phyloP scores from a whole-genome alignment of 345 rosid genomes.

The Brassica carinata region DNA sequence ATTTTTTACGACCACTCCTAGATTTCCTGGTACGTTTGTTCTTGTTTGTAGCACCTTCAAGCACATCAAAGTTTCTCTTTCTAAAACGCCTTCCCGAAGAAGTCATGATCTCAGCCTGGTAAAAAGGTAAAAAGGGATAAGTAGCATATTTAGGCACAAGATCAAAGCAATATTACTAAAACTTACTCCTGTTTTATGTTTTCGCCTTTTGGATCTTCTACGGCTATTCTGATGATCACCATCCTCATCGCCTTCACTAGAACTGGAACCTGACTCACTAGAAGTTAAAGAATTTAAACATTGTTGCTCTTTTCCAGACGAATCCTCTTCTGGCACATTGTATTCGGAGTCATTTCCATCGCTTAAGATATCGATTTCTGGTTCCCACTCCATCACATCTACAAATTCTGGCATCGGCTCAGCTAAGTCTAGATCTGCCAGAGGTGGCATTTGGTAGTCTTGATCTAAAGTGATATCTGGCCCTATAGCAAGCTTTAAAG shows the following conservation, averaged over 20 bases:
- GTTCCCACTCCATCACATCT: conserved; percentile 94
- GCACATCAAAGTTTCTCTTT: conserved; percentile 78
- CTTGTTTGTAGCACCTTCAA: conserved; percentile 54
- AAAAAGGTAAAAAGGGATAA: conserved; percentile 21
- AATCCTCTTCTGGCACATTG: conserved; percentile 76
- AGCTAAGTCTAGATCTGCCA: conserved; percentile 80
- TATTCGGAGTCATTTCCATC: conserved; percentile 98
- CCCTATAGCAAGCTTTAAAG: conserved; percentile 74
- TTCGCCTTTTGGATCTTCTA: conserved; percentile 75
- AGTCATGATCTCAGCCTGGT: conserved; percentile 81
- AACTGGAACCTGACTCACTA: conserved; percentile 60
- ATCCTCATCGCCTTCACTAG: conserved; percentile 60
- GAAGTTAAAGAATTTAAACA: conserved; percentile 63
- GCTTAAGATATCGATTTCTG: conserved; percentile 68
- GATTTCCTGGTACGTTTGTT: conserved; percentile 53
- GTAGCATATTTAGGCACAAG: conserved; percentile 2
- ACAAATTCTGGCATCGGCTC: conserved; percentile 85
- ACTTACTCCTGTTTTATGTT: conserved; percentile 70
- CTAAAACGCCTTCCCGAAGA: conserved; percentile 92
- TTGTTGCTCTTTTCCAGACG: conserved; percentile 72
- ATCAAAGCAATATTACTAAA: conserved; percentile 9
- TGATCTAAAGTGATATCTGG: conserved; percentile 86
- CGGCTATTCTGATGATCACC: conserved; percentile 57
- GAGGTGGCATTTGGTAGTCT: conserved; percentile 77
- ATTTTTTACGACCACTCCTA: conserved; percentile 56